A percentile compares a stretch with the other conserved stretches of the same genome.
phyloP scores from a whole-genome alignment of 1,284 basidiomycete genomes.

The Entoloma clypeatum region DNA sequence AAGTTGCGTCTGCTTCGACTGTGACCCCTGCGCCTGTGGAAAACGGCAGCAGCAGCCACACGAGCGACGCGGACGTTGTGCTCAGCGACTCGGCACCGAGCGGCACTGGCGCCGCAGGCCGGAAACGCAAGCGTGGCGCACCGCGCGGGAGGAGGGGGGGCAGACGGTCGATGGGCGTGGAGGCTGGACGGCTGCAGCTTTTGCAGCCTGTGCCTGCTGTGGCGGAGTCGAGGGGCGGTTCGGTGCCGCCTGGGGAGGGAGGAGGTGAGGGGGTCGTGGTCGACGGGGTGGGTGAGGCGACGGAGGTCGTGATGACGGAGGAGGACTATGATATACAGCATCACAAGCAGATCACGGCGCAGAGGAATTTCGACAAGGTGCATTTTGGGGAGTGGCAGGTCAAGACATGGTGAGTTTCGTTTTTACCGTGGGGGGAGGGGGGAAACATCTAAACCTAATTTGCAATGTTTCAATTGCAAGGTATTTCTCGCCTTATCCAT shows the following conservation, averaged over 20 bases:
- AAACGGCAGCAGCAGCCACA: constrained; percentile 8
- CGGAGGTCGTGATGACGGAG: constrained; percentile 47
- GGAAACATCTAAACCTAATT: constrained; percentile 81
- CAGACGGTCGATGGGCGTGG: too few relatives aligned
- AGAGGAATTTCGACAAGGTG: constrained; percentile 75
- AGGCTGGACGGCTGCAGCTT: too few relatives aligned
- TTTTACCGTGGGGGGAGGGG: constrained; percentile 40
- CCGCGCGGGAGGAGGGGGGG: too few relatives aligned
- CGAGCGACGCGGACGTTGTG: constrained; percentile 1
- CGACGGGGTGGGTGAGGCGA: constrained; percentile 20
- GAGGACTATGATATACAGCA: constrained; percentile 66
- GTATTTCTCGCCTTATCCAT: constrained; percentile 88
- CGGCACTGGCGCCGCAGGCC: background rate
- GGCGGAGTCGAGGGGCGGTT: background rate
- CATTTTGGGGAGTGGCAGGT: constrained; percentile 75
- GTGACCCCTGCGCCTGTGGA: constrained; percentile 5
- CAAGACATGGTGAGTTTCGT: constrained; percentile 64
- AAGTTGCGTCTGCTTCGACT: constrained; percentile 19
- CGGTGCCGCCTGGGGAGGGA: constrained; percentile 3
- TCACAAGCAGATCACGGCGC: constrained; percentile 62
- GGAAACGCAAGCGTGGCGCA: constrained; percentile 15
- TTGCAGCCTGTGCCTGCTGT: too few relatives aligned
- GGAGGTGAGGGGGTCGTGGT: too few relatives aligned
- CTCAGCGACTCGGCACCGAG: background rate
- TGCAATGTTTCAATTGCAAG: constrained; percentile 38